Base-by-base conservation (phyloP, 768 basidiomycete species). In the Suillus plorans region DNA sequence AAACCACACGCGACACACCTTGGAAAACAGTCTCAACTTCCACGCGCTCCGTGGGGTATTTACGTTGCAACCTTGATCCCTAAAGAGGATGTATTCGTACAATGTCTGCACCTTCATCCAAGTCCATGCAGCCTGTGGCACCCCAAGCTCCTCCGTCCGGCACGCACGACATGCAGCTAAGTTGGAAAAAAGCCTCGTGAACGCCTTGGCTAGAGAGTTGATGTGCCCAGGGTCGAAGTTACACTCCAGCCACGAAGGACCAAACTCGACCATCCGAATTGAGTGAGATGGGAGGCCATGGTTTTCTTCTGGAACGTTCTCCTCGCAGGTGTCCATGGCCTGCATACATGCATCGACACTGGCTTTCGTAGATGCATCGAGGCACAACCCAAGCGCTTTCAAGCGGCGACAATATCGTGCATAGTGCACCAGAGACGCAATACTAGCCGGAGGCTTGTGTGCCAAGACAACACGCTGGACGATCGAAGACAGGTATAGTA, bases 181-280 rank as follows among this genome's bases (percentile, higher is more conserved):
- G 28, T 59, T 59, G 0, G 58, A 59, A 42, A 59, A 59, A 5
- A 59, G 5, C 25, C 18, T 59, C 4, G 41, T 42, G 28, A 59
- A 59, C 12, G 41, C 58, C 10, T 31, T 42, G 9, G 58, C 58
- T 42, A 59, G 12, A 20, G 18, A 42, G 18, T 4, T 20, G 18
- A 59, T 44, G 13, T 59, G 58, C 4, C 20, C 58, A 20, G 58
- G 39, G 22, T 44, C 28, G 10, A 59, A 59, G 58, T 59, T 42
- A 13, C 58, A 59, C 6, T 59, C 58, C 18, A 59, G 18, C 58
- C 58, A 59, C 18, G 58, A 59, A 42, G 58, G 58, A 42, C 58
- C 58, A 12, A 59, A 59, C 28, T 59, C 58, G 10, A 59, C 4
- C 58, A 59, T 59, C 18, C 31, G 39, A 18, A 59, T 59, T 18